Conservation (phyloP, 2,329 filamentous ascomycete genomes). For the Hawksworthiomyces lignivorus region DNA sequence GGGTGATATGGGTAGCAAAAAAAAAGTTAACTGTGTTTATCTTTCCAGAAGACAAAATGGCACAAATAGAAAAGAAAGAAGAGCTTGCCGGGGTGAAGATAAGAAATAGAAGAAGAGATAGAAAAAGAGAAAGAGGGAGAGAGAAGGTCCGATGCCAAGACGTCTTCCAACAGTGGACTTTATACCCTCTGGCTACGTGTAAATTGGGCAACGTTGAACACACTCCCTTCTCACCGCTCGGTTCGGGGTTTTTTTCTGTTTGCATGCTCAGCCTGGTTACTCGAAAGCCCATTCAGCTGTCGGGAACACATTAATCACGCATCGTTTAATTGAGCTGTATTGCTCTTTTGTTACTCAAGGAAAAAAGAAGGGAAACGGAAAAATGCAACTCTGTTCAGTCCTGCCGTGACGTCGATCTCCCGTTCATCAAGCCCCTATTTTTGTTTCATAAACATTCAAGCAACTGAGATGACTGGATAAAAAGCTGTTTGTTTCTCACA, state of each 20-base stretch:
- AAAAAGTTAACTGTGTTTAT: not conserved
- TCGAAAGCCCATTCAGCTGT: no score
- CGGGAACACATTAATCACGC: no score
- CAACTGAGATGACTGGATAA: not conserved
- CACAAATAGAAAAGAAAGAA: not conserved
- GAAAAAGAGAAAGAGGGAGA: not conserved
- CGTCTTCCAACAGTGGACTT: not conserved
- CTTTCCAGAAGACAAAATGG: not conserved
- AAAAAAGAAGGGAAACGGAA: no score
- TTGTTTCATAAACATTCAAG: slow-evolving; percentile 4
- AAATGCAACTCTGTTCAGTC: no score
- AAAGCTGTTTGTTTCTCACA: not conserved
- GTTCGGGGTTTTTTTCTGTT: no score
- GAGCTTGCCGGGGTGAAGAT: no score
- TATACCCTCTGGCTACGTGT: no score
- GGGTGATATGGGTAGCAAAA: no score
- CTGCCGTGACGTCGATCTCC: slow-evolving; percentile 1
- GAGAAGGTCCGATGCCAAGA: slow-evolving; percentile 2
- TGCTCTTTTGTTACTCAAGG: no score
- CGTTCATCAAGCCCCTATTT: not conserved
- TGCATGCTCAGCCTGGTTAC: no score
- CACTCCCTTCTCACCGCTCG: no score
- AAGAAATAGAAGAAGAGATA: not conserved
- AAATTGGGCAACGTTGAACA: not conserved
- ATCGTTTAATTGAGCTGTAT: no score